Base-by-base conservation (phyloP, 345 rosid genomes). In the Eucalyptus cloeziana region DNA sequence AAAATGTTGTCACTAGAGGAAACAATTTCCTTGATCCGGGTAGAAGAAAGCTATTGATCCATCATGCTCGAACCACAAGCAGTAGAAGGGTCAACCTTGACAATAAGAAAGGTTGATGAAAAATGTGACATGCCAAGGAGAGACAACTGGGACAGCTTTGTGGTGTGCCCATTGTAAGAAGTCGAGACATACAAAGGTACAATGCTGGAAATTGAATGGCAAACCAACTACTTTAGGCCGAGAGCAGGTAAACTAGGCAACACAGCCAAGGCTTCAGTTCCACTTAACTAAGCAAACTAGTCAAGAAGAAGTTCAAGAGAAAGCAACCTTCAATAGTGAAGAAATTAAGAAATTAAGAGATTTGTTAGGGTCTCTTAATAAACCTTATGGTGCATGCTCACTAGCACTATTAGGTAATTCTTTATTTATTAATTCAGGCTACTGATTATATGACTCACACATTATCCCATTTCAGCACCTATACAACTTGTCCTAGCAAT, bases 251-350 rank as follows among this genome's bases (percentile, higher is more conserved):
- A 52, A 52, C 25, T 52, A 52, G 0, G 25, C 58, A 52, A 52
- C 58, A 52, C 0, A 52, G 10, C 2, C 58, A 52, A 52, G 25
- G 58, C 25, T 1, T 10, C 10, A 52, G 0, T 52, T 52, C 25
- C 25, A 21, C 58, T 10, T 52, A 52, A 52, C 25, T 52, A 0
- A 52, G 58, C 58, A 52, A 52, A 25, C 58, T 19, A 19, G 58
- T 52, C 25, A 7, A 0, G 25, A 52, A 19, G 25, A 52, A 3
- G 25, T 52, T 52, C 0, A 52, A 52, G 25, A 52, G 25, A 1
- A 1, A 52, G 5, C 24, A 52, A 19, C 58, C 58, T 52, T 52
- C 58, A 52, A 19, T 21, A 52, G 58, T 52, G 58, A 52, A 21
- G 58, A 52, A 52, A 52, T 51, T 51, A 51, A 17, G 8, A 51